Conservation (phyloP, 2,329 filamentous ascomycete species). For the Ophiosphaerella korrae region DNA sequence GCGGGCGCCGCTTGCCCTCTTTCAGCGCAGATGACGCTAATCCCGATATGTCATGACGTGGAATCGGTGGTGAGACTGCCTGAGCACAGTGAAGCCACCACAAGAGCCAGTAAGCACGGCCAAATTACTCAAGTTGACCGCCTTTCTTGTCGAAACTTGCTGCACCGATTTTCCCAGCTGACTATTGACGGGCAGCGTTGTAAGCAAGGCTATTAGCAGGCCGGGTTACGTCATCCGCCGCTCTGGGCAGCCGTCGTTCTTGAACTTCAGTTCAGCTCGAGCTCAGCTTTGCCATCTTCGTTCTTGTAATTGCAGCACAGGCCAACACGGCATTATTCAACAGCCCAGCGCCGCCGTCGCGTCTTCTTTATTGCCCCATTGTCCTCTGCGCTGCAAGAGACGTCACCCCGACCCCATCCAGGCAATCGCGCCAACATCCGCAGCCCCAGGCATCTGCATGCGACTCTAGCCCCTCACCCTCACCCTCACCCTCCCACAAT, state of each 20-base stretch:
- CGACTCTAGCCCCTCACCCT: conserved; percentile 7
- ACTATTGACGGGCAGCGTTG: not conserved
- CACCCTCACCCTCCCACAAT: conserved; percentile 14
- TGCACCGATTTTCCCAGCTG: not conserved
- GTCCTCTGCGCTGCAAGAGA: not conserved
- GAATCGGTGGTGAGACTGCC: conserved; percentile 4
- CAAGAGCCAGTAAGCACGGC: no score
- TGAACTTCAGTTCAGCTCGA: conserved; percentile 22
- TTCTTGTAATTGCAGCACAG: conserved; percentile 12
- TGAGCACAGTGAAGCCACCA: not conserved
- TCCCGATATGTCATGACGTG: conserved; percentile 10
- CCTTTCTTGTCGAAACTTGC: not conserved
- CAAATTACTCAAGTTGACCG: no score
- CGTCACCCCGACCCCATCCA: conserved; percentile 8
- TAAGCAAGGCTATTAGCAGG: conserved; percentile 9
- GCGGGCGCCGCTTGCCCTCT: conserved; percentile 6
- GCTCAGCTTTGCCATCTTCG: conserved; percentile 17
- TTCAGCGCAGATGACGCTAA: conserved; percentile 14
- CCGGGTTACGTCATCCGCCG: conserved; percentile 31
- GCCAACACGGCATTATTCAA: conserved; percentile 4
- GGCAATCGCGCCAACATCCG: conserved; percentile 11
- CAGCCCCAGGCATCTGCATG: conserved; percentile 15
- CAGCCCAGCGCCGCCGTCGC: not conserved
- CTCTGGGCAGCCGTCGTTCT: conserved; percentile 19
- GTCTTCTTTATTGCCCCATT: not conserved